These are phyloP conservation scores for Tolypocladium cylindrosporum DNA, from an alignment of 2,329 filamentous ascomycete species.

Conservation along the genomic window DNA sequence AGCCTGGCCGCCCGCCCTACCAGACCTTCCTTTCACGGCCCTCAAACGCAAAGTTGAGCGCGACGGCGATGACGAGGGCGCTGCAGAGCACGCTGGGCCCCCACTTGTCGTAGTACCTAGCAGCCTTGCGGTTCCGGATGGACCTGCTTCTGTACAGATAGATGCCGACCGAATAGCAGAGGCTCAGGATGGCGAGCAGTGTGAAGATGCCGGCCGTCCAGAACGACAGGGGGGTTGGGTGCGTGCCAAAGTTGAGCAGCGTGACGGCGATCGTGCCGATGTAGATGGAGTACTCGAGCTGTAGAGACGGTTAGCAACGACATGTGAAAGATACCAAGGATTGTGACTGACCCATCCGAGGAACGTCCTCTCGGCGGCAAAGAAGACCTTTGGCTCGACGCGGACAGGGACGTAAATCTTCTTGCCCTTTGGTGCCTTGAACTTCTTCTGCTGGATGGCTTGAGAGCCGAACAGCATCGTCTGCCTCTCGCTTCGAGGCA, in stretches of 20 bases:
- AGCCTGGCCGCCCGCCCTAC: conserved; percentile 19
- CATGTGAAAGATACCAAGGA: not conserved
- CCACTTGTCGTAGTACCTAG: conserved; percentile 83
- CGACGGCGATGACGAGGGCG: conserved; percentile 63
- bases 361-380: conserved; percentile 92
- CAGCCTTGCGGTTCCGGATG: conserved; percentile 74
- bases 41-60: conserved; percentile 71
- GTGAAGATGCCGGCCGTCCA: conserved; percentile 71
- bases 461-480: conserved; percentile 43
- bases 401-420: conserved; percentile 93
- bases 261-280: conserved; percentile 80
- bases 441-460: conserved; percentile 46
- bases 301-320: conserved; percentile 10
- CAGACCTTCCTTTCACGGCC: conserved; percentile 50
- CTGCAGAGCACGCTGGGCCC: conserved; percentile 71
- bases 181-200: conserved; percentile 61
- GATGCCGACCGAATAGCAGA: conserved; percentile 75
- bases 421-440: conserved; percentile 72
- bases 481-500: conserved; percentile 47
- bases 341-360: conserved; percentile 66
- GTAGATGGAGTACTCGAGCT: conserved; percentile 94
- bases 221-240: conserved; percentile 49
- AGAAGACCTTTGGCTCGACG: conserved; percentile 96
- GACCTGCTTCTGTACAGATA: conserved; percentile 84
- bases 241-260: conserved; percentile 67